Evolutionary conservation across 1,284 basidiomycete genomes (phyloP).

Genomic region (Takashimella tepidaria): DNA sequence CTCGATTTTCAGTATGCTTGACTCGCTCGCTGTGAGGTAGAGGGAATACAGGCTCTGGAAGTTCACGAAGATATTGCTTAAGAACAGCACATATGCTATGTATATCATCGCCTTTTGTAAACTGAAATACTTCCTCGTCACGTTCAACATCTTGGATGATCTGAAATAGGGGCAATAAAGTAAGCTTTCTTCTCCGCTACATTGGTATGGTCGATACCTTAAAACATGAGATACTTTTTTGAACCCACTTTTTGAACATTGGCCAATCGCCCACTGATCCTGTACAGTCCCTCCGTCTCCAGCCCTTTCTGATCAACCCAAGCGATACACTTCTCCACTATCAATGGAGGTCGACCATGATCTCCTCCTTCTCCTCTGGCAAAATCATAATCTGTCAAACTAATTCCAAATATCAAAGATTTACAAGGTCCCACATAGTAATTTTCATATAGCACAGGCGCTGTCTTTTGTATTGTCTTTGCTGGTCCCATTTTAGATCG

Average conservation of each 20-base stretch:
- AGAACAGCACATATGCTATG: conserved; percentile 84
- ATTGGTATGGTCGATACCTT: too few species aligned
- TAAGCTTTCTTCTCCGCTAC: too few species aligned
- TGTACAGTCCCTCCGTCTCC: conserved; percentile 67
- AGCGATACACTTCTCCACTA: conserved; percentile 75
- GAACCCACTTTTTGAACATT: conserved; percentile 68
- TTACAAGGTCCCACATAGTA: conserved; percentile 66
- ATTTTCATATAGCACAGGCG: conserved; percentile 43
- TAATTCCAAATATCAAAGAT: conserved; percentile 82
- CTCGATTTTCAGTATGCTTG: conserved; percentile 70
- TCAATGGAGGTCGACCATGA: conserved; percentile 61
- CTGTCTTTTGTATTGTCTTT: conserved; percentile 38
- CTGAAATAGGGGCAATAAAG: too few species aligned
- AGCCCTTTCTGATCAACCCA: conserved; percentile 75
- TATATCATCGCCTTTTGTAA: conserved; percentile 73
- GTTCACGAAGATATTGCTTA: conserved; percentile 79
- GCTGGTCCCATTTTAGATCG: conserved; percentile 31
- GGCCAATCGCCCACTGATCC: conserved; percentile 66
- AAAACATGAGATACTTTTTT: too few species aligned
- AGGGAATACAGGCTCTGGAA: conserved; percentile 89
- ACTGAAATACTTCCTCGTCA: conserved; percentile 78
- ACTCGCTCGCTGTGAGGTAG: conserved; percentile 76
- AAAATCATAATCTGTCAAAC: conserved; percentile 85
- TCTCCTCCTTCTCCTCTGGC: conserved; percentile 67
- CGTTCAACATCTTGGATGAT: conserved; percentile 83